Conservation (phyloP, 768 basidiomycete species). For the Heimioporus sp. region DNA sequence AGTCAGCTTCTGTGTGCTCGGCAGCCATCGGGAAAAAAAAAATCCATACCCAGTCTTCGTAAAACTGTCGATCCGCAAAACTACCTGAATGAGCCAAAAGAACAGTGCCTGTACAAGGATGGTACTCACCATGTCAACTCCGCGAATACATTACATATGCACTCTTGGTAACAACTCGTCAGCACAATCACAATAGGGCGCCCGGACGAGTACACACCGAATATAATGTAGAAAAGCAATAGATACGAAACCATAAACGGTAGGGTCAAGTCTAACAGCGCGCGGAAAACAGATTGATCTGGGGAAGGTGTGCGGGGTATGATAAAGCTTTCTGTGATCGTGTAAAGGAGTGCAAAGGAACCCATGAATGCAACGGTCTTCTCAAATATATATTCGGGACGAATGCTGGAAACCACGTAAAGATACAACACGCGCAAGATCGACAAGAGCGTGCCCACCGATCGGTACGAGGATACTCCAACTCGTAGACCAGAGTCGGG, state of each 20-base stretch:
- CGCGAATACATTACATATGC: constrained; percentile 95
- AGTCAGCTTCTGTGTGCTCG: background rate
- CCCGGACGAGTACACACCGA: constrained; percentile 45
- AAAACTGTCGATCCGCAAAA: constrained; percentile 97
- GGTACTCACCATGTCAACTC: constrained; percentile 78
- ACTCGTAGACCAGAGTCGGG: constrained; percentile 92
- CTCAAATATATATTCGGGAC: constrained; percentile 53
- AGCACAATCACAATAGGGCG: background rate
- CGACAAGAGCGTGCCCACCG: constrained; percentile 42
- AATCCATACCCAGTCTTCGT: constrained; percentile 82
- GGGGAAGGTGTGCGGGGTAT: constrained; percentile 72
- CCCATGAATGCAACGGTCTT: constrained; percentile 87
- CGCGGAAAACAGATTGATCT: constrained; percentile 70
- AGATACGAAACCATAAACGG: constrained; percentile 95
- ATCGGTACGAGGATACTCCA: constrained; percentile 93
- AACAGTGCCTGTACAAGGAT: background rate
- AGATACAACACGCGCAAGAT: background rate
- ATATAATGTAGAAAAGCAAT: constrained; percentile 82
- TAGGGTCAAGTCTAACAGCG: constrained; percentile 80
- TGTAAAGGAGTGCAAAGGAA: constrained; percentile 90
- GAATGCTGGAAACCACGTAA: constrained; percentile 25
- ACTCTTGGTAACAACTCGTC: constrained; percentile 50
- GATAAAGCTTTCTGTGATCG: constrained; percentile 93
- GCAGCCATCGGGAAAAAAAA: background rate
- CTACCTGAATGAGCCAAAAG: constrained; percentile 36